Conservation (phyloP, 2,329 filamentous ascomycete species). For the Xylariaceae sp. region DNA sequence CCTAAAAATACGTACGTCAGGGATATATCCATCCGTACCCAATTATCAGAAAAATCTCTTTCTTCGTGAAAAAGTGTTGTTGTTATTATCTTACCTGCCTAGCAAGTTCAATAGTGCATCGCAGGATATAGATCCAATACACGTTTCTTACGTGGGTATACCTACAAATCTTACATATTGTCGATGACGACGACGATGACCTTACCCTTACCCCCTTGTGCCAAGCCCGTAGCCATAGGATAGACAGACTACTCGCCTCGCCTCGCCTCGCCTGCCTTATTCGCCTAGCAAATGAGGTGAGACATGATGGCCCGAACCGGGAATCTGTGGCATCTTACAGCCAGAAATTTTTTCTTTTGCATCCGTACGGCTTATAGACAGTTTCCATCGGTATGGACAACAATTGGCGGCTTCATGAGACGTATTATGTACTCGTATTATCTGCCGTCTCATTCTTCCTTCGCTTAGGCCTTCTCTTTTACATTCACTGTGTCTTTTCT, state of each 20-base stretch:
- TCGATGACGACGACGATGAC: neutral
- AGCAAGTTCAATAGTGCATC: neutral
- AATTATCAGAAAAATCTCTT: neutral
- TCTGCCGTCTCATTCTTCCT: neutral
- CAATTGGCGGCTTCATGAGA: slow-evolving; percentile 1
- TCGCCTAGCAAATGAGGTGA: slow-evolving; percentile 10
- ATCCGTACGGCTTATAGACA: too few species aligned
- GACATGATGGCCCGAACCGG: slow-evolving; percentile 10
- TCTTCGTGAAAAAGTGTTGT: neutral
- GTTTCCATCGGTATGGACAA: slow-evolving; percentile 4
- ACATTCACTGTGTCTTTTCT: neutral
- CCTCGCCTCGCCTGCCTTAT: neutral
- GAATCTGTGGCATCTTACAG: slow-evolving; percentile 3
- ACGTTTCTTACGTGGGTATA: slow-evolving; percentile 8
- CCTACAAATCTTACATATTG: slow-evolving; percentile 3
- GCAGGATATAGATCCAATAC: slow-evolving; percentile 4
- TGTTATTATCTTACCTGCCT: neutral
- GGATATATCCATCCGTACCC: too few species aligned
- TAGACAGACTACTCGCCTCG: neutral
- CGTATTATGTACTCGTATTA: neutral
- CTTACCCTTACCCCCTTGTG: too few species aligned
- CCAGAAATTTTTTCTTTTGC: neutral
- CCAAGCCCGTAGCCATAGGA: slow-evolving; percentile 1
- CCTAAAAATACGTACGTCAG: too few species aligned
- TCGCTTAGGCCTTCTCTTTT: neutral